Percentiles rank a stretch among this genome's conserved stretches.
Conservation (phyloP, 2,329 filamentous ascomycete species). For the Talaromyces sp. region DNA sequence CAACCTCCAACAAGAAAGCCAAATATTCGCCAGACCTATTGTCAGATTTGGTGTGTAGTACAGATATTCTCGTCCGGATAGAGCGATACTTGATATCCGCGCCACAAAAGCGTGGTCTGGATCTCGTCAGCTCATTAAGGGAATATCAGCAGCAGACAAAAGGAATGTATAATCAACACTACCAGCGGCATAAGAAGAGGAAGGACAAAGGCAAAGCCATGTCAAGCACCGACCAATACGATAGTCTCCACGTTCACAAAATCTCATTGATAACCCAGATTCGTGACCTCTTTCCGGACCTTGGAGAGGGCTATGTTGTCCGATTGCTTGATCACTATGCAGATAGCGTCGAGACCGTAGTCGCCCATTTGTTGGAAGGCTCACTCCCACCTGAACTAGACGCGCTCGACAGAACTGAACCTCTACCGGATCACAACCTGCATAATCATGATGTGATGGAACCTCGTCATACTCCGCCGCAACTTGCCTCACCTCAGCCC, state of each 20-base stretch:
- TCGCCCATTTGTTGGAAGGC: conserved; percentile 76
- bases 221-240: conserved; percentile 30
- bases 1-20: conserved; percentile 22
- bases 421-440: conserved; percentile 37
- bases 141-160: conserved; percentile 39
- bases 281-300: conserved; percentile 87
- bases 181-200: conserved; percentile 37
- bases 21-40: conserved; percentile 60
- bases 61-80: conserved; percentile 61
- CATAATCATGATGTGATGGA: conserved; percentile 53
- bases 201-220: conserved; percentile 44
- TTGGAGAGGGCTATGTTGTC: conserved; percentile 78
- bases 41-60: conserved; percentile 74
- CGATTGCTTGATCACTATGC: conserved; percentile 75
- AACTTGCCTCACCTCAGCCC: conserved; percentile 25
- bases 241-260: conserved; percentile 68
- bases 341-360: conserved; percentile 73
- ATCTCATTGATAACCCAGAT: conserved; percentile 84
- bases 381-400: conserved; percentile 68
- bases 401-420: conserved; percentile 60
- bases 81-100: conserved; percentile 32
- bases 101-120: conserved; percentile 41
- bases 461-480: conserved; percentile 43
- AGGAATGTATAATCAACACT: conserved; percentile 38
- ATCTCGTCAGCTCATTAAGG: conserved; percentile 38